Evolutionary conservation across 345 rosid species (phyloP).

Genomic region (Lepidium africanum): DNA sequence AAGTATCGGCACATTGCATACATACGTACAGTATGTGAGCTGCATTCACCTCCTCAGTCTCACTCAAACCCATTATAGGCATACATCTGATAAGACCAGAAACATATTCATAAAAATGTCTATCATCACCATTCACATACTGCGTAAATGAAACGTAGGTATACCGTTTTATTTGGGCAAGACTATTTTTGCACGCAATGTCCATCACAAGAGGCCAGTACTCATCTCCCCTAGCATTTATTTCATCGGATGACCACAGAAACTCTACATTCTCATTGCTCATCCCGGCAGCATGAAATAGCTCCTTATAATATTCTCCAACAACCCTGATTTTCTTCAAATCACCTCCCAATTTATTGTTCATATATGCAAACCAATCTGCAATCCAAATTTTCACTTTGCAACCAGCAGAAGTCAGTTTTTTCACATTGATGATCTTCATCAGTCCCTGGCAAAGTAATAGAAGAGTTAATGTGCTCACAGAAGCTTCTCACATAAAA

Average conservation of each 20-base stretch:
- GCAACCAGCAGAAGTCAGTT: constrained; percentile 73
- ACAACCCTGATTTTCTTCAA: constrained; percentile 61
- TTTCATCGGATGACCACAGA: constrained; percentile 87
- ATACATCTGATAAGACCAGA: constrained; percentile 47
- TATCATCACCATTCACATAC: background rate
- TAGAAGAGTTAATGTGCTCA: background rate
- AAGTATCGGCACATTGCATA: constrained; percentile 91
- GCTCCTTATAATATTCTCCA: constrained; percentile 62
- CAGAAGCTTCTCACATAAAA: background rate
- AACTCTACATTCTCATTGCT: constrained; percentile 60
- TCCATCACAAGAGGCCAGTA: constrained; percentile 99
- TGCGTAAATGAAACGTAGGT: background rate
- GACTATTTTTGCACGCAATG: constrained; percentile 50
- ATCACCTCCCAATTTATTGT: constrained; percentile 71
- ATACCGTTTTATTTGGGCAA: constrained; percentile 27
- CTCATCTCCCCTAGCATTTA: constrained; percentile 54
- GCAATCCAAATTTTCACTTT: constrained; percentile 79
- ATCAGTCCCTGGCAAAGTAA: constrained; percentile 50
- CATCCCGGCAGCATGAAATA: constrained; percentile 87
- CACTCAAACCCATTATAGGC: constrained; percentile 84
- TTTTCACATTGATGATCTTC: constrained; percentile 71
- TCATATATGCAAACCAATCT: constrained; percentile 26
- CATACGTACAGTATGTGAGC: constrained; percentile 84
- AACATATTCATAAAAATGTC: background rate
- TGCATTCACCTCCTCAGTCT: constrained; percentile 73